Conservation (phyloP, 2,329 filamentous ascomycete genomes). For the Cladosporium sp. region DNA sequence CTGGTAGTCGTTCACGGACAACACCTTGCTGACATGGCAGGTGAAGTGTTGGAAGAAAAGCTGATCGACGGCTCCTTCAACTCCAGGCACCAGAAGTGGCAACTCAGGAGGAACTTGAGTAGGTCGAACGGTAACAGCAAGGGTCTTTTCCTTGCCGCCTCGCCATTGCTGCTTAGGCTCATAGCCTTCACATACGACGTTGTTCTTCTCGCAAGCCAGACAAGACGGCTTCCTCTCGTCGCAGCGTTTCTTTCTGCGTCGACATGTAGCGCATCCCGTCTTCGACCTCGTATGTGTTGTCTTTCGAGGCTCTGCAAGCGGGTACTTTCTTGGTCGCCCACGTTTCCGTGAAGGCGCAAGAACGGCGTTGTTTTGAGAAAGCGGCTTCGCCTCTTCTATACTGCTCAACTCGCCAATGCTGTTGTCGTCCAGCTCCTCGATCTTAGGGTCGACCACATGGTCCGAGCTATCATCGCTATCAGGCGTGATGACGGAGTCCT, state of each 20-base stretch:
- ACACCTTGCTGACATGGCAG: constrained; percentile 68
- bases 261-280: constrained; percentile 55
- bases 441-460: constrained; percentile 43
- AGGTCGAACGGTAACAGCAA: constrained; percentile 19
- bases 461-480: constrained; percentile 27
- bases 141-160: constrained; percentile 67
- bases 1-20: constrained; percentile 73
- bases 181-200: constrained; percentile 85
- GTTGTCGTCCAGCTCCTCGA: constrained; percentile 50
- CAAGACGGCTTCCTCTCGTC: constrained; percentile 49
- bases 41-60: constrained; percentile 81
- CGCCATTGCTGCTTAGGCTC: constrained; percentile 83
- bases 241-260: constrained; percentile 58
- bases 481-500: constrained; percentile 20
- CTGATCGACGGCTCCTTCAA: constrained; percentile 74
- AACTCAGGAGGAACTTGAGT: constrained; percentile 42
- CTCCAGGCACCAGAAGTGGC: constrained; percentile 66
- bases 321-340: constrained; percentile 78
- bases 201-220: constrained; percentile 89
- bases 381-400: constrained; percentile 22
- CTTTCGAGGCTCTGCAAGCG: constrained; percentile 59
- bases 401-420: constrained; percentile 37
- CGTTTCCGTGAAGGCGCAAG: constrained; percentile 45
- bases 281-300: constrained; percentile 67
- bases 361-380: constrained; percentile 29